These are phyloP conservation scores for Micractinium conductrix DNA, from an alignment of 139 green algal genomes.

Conservation along the genomic window DNA sequence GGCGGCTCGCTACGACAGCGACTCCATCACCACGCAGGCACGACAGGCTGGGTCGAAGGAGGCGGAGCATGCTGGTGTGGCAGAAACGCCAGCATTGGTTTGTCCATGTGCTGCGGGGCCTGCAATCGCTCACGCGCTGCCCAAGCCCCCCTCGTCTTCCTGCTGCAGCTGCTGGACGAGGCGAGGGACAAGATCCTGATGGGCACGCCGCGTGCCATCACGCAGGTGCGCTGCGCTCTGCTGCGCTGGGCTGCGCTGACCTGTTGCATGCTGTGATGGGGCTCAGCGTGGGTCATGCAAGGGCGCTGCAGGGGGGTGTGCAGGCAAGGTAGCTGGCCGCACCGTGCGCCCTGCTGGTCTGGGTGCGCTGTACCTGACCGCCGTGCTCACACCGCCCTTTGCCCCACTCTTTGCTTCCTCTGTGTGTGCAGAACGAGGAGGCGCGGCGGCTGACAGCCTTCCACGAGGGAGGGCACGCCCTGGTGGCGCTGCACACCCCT, in stretches of 20 bases:
- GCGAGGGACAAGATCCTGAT: constrained; percentile 94
- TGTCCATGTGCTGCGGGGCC: background rate
- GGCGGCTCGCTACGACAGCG: constrained; percentile 65
- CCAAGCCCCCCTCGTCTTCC: too few species aligned
- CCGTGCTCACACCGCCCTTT: too few species aligned
- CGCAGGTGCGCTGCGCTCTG: too few species aligned
- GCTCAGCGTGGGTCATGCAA: too few species aligned
- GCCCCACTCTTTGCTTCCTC: background rate
- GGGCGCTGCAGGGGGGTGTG: too few species aligned
- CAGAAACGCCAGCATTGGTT: background rate
- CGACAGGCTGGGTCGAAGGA: background rate
- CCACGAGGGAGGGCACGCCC: constrained; percentile 94
- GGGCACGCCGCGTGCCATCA: constrained; percentile 70
- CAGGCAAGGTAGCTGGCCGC: too few species aligned
- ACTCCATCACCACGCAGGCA: constrained; percentile 48
- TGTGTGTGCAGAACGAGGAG: constrained; percentile 59
- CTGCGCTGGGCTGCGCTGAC: too few species aligned
- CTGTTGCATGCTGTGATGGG: too few species aligned
- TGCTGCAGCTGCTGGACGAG: constrained; percentile 73
- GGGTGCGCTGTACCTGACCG: too few species aligned
- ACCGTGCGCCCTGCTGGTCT: too few species aligned
- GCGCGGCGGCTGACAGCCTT: constrained; percentile 86
- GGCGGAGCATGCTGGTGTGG: too few species aligned
- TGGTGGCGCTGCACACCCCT: constrained; percentile 90
- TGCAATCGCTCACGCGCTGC: background rate